A percentile compares a stretch with the other conserved stretches of the same genome.
Conservation (phyloP, 2,329 filamentous ascomycete species). For the Epicoccum nigrum region DNA sequence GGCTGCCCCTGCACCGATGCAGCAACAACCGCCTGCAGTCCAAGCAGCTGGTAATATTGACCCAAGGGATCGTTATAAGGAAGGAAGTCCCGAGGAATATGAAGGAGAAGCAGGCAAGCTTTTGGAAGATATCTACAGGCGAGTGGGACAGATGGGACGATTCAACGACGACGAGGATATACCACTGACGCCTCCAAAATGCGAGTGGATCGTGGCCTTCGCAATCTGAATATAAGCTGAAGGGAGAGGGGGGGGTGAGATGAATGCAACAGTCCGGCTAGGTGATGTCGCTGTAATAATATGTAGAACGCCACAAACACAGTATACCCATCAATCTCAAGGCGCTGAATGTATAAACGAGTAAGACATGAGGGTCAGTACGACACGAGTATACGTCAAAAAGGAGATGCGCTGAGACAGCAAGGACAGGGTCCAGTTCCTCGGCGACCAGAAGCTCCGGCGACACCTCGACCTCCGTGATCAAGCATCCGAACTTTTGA, state of each 20-base stretch:
- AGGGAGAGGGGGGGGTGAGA: not conserved
- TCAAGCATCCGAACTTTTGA: not conserved
- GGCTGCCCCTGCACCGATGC: constrained; percentile 14
- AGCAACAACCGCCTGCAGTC: constrained; percentile 49
- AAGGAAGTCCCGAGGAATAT: constrained; percentile 64
- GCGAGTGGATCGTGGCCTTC: constrained; percentile 66
- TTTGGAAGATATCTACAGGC: constrained; percentile 66
- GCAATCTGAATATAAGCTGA: not conserved
- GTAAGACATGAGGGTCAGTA: not conserved
- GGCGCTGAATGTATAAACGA: not conserved
- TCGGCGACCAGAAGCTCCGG: not conserved
- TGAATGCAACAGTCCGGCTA: not conserved
- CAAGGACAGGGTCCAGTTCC: constrained; percentile 2
- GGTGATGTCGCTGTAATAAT: not conserved
- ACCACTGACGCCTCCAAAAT: constrained; percentile 77
- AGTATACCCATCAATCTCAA: not conserved
- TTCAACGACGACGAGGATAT: constrained; percentile 75
- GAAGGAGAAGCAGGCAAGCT: constrained; percentile 60
- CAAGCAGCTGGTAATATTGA: constrained; percentile 28
- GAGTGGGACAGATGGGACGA: constrained; percentile 67
- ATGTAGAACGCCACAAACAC: not conserved
- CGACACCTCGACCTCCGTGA: not conserved
- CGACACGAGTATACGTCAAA: not conserved
- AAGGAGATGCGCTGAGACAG: not conserved
- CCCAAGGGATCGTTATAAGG: constrained; percentile 60